A percentile compares a stretch with the other conserved stretches of the same genome.
Evolutionary conservation across 257 asterid species (phyloP).

Genomic region (Fraxinus excelsior): DNA sequence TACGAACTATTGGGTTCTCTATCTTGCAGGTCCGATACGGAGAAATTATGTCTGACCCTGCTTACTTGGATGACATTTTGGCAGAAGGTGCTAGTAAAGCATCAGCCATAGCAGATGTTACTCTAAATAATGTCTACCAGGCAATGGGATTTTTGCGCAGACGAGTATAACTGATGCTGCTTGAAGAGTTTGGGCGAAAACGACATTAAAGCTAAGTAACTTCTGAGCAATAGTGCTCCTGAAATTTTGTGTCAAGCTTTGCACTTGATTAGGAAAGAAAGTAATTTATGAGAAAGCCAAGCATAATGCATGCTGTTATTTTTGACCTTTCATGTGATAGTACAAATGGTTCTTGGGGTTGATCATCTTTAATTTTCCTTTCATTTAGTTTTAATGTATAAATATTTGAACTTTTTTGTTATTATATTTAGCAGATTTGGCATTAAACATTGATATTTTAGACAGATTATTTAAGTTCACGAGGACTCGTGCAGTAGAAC

Average conservation of each 20-base stretch:
- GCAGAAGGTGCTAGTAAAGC: constrained; percentile 36
- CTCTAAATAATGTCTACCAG: constrained; percentile 71
- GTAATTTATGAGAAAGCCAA: not conserved
- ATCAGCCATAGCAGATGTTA: constrained; percentile 56
- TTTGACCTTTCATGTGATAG: not conserved
- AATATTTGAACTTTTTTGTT: too few relatives aligned
- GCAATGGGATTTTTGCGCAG: constrained; percentile 92
- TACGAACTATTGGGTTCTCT: not conserved
- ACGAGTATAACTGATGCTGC: constrained; percentile 28
- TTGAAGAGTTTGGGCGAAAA: not conserved
- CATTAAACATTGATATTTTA: too few relatives aligned
- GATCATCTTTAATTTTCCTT: too few relatives aligned
- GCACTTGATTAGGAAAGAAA: constrained; percentile 2
- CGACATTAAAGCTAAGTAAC: not conserved
- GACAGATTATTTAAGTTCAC: too few relatives aligned
- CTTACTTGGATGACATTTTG: constrained; percentile 67
- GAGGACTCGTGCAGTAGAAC: too few relatives aligned
- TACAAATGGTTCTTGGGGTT: too few relatives aligned
- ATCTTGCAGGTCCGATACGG: constrained; percentile 64
- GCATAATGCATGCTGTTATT: not conserved
- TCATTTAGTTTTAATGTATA: too few relatives aligned
- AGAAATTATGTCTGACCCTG: constrained; percentile 67
- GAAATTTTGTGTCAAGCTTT: not conserved
- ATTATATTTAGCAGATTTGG: too few relatives aligned
- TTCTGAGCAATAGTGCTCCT: not conserved